Evolutionary conservation across 116 monocot species (phyloP), one percentile per base, ranked within the genome.

Genomic region (Zostera marina): DNA sequence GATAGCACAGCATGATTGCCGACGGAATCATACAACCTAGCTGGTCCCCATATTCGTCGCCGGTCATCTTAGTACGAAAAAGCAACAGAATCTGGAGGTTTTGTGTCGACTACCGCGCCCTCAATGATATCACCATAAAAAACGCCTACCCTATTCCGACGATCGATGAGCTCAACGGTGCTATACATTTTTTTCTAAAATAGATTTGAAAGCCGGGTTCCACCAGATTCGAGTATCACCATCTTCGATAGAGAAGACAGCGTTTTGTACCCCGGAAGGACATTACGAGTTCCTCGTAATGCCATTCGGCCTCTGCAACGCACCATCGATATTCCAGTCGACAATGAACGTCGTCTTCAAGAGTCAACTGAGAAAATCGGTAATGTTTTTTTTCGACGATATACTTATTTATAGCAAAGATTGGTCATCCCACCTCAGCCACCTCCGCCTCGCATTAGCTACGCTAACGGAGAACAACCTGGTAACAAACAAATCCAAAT

Each of bases 241-340:
- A 0, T 15, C 5, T 8, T 19, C 17, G 3, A 47, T 25, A 13
- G 17, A 46, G 0, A 39, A 26, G 13, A 63, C 38, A 1, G 51
- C 51, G 9, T 63, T 63, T 42, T 2, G 51, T 3, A 63, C 22
- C 2, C 63, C 47, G 11, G 51, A 51, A 4, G 40, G 51, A 1
- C 63, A 63, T 17, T 63, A 63, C 26, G 32, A 63, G 39, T 63
- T 63, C 16, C 49, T 48, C 2, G 25, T 63, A 8, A 63, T 63
- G 63, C 49, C 63, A 4, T 63, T n/a, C n/a, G n/a, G n/a, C n/a
- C n/a, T n/a, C n/a, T n/a, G n/a, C n/a, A n/a, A n/a, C n/a, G n/a
- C n/a, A 49, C 1, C 63, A 3, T 63, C 62, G 7, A 63, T 32
- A 22, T 63, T 63, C 38, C 51, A 63, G 47, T 4, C 1, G 5